Evolutionary conservation across 148 eudicot species (phyloP).

Genomic region (Suaeda aralocaspica): DNA sequence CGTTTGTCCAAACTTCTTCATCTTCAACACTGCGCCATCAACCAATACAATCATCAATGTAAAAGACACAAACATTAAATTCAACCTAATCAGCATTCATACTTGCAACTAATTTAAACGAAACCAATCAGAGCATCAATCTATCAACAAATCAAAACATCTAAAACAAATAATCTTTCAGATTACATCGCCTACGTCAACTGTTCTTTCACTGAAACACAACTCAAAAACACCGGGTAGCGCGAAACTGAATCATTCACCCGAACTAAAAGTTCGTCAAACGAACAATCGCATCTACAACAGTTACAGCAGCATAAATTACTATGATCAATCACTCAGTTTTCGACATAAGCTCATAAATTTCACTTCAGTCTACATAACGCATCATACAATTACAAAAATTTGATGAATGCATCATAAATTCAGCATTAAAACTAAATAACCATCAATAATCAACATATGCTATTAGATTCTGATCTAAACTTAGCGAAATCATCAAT

Average conservation of each 20-base stretch:
- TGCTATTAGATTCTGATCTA: background rate
- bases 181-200: too few species aligned
- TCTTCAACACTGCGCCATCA: conserved; percentile 33
- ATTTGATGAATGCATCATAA: background rate
- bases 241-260: background rate
- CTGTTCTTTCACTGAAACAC: background rate
- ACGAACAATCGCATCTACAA: background rate
- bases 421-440: background rate
- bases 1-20: conserved; percentile 33
- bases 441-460: background rate
- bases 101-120: background rate
- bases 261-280: background rate
- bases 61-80: background rate
- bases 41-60: background rate
- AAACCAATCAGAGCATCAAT: background rate
- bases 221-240: background rate
- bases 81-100: background rate
- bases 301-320: too few species aligned
- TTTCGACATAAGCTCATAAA: background rate
- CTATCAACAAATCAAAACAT: background rate
- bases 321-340: background rate
- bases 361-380: background rate
- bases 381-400: background rate
- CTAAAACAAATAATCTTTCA: too few species aligned
- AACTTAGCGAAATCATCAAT: background rate